Conservation (phyloP, 495 filamentous ascomycete genomes). For the Neurospora hispaniola region DNA sequence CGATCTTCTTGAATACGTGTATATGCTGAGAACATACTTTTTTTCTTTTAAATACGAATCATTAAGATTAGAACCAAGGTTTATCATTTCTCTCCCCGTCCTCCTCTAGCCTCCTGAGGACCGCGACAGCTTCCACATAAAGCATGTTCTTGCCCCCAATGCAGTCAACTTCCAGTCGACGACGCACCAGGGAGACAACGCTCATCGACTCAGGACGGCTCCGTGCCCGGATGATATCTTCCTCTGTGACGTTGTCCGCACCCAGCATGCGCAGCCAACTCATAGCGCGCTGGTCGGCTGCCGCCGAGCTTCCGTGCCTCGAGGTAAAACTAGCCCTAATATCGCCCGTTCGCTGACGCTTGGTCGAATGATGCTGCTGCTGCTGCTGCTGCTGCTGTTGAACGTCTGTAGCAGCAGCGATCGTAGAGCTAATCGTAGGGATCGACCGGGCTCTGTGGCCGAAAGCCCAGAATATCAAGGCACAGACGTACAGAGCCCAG, state of each 20-base stretch:
- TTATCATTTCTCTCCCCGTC: conserved; percentile 14
- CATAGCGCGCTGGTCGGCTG: conserved; percentile 35
- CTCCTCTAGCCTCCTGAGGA: conserved; percentile 35
- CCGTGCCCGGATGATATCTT: conserved; percentile 19
- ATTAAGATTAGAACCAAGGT: conserved; percentile 25
- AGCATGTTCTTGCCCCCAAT: conserved; percentile 27
- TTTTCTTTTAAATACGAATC: background rate
- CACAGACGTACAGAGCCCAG: conserved; percentile 38
- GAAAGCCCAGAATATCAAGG: conserved; percentile 38
- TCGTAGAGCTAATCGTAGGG: conserved; percentile 1
- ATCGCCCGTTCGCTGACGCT: conserved; percentile 49
- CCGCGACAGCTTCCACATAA: conserved; percentile 34
- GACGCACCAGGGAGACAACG: conserved; percentile 29
- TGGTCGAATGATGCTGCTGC: conserved; percentile 1
- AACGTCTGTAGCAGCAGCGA: conserved; percentile 52
- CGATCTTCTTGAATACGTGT: background rate
- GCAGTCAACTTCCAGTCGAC: conserved; percentile 30
- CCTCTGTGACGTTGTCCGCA: conserved; percentile 28
- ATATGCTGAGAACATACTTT: background rate
- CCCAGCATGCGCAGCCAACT: conserved; percentile 57
- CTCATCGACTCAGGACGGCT: conserved; percentile 24
- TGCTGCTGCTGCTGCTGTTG: conserved; percentile 29
- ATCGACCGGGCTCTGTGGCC: conserved; percentile 16
- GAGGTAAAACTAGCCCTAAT: conserved; percentile 54
- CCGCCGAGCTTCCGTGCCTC: conserved; percentile 16